A percentile compares a stretch with the other conserved stretches of the same genome.
These are phyloP conservation scores for Berberis vulgaris DNA, from an alignment of 164 flowering plant species.

Conservation along the genomic window DNA sequence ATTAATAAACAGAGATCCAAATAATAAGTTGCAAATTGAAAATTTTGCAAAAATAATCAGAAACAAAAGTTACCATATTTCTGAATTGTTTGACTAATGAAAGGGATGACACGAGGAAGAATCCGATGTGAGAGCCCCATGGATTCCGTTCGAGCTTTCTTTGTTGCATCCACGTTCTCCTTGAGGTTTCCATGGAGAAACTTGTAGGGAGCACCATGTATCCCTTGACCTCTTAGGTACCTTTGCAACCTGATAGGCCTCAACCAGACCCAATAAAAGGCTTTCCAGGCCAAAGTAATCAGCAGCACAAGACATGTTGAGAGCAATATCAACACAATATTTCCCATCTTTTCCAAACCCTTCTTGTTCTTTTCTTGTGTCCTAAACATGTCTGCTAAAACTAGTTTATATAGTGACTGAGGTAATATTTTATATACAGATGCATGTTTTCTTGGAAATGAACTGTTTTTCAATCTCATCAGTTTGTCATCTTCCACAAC, in stretches of 20 bases:
- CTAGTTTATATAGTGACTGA: too few relatives aligned
- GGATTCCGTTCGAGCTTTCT: neutral
- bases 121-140: neutral
- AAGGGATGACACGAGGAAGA: neutral
- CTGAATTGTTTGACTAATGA: neutral
- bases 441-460: too few relatives aligned
- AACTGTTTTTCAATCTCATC: too few relatives aligned
- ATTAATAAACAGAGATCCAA: neutral
- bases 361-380: too few relatives aligned
- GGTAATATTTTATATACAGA: too few relatives aligned
- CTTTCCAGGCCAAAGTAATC: neutral
- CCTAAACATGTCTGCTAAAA: too few relatives aligned
- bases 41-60: neutral
- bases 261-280: neutral
- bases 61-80: neutral
- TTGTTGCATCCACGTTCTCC: neutral
- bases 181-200: neutral
- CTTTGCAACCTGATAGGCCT: neutral
- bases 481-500: too few relatives aligned
- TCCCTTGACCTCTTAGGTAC: neutral
- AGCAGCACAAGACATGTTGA: neutral
- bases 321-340: too few relatives aligned
- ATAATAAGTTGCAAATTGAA: neutral
- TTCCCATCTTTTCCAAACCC: too few relatives aligned
- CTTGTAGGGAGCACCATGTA: neutral